These are phyloP conservation scores for Mortierella sp. DNA, from an alignment of 371 early-diverging fungal genomes.

Conservation along the genomic window DNA sequence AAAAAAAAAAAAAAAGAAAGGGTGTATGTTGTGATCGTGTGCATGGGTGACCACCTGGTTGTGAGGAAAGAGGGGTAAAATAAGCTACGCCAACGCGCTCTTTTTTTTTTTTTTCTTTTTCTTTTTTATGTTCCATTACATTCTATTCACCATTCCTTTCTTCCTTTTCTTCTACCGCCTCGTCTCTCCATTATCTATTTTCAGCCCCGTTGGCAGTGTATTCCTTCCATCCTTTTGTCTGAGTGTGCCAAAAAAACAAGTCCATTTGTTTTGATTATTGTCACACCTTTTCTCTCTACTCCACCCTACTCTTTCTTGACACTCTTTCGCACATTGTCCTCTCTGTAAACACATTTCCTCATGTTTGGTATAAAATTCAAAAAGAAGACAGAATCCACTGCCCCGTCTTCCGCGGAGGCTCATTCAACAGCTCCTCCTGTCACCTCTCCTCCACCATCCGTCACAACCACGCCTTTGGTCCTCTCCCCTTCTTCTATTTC, in stretches of 20 bases:
- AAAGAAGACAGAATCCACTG: background rate
- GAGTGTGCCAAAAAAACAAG: no score
- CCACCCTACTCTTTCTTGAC: background rate
- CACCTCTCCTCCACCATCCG: background rate
- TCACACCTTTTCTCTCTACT: background rate
- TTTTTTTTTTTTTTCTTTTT: background rate
- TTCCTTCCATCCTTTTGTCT: no score
- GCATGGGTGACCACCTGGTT: background rate
- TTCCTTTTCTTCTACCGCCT: constrained; percentile 7
- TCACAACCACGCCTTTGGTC: background rate
- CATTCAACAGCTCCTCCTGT: background rate
- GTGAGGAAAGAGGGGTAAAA: background rate
- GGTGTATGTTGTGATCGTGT: no score
- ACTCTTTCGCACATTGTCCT: background rate
- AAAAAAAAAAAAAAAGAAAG: no score
- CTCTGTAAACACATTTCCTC: background rate
- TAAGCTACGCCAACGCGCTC: no score
- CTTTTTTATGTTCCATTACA: background rate
- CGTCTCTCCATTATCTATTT: constrained; percentile 2
- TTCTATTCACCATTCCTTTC: constrained; percentile 1
- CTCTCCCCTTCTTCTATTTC: background rate
- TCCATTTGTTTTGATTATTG: no score
- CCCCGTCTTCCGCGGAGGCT: background rate
- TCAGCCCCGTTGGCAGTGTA: background rate
- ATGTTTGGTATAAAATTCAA: constrained; percentile 6